Conservation (phyloP, 441 rosid genomes). For the Pelargonium australe region DNA sequence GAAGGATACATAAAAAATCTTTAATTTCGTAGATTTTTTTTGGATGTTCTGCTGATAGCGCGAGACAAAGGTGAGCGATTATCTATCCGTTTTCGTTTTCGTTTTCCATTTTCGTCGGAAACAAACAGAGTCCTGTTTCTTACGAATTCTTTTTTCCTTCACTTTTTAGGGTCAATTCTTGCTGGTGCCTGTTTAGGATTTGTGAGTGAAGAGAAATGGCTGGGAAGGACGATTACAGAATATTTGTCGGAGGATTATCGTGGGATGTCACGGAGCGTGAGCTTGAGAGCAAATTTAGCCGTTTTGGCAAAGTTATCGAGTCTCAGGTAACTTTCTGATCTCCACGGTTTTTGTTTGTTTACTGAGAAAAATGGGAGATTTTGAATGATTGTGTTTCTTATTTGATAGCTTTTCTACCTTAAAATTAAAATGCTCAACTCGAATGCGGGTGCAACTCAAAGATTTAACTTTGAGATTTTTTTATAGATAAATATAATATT, state of each 20-base stretch:
- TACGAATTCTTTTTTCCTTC: background rate
- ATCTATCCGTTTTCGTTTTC: background rate
- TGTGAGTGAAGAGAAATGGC: conserved; percentile 36
- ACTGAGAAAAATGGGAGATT: background rate
- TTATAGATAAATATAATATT: background rate
- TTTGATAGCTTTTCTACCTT: background rate
- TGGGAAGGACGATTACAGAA: conserved; percentile 68
- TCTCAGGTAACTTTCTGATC: conserved; percentile 51
- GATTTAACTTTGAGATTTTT: background rate
- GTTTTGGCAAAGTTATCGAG: conserved; percentile 78
- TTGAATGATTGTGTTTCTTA: background rate
- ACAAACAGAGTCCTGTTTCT: background rate
- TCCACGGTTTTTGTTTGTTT: background rate
- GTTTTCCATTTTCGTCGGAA: background rate
- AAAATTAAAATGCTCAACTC: background rate
- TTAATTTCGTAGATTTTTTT: background rate
- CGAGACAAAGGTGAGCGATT: background rate
- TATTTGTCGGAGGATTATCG: conserved; percentile 87
- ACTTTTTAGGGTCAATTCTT: background rate
- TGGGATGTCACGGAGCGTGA: conserved; percentile 78
- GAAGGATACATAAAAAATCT: background rate
- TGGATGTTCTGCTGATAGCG: background rate
- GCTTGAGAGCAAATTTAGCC: conserved; percentile 71
- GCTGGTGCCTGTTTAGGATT: conserved; percentile 11
- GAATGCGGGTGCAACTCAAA: background rate